These are phyloP conservation scores for Hyphopichia wangnamkhiaoensis DNA, from an alignment of 1,139 yeast genomes.

Conservation along the genomic window DNA sequence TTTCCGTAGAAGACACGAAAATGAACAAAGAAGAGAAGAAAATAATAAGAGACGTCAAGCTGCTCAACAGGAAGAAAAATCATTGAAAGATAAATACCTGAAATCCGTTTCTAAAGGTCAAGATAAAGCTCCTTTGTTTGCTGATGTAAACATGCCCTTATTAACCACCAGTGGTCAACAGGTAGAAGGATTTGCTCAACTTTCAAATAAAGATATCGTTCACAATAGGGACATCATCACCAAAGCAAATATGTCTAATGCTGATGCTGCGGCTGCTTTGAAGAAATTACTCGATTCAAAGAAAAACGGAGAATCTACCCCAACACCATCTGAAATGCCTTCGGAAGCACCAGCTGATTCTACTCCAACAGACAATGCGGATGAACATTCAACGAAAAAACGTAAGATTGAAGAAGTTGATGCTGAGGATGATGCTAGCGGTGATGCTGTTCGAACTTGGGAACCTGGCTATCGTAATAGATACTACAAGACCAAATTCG, in stretches of 20 bases:
- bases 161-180: constrained; percentile 69
- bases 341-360: not conserved
- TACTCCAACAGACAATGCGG: constrained; percentile 1
- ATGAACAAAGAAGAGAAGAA: constrained; percentile 66
- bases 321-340: constrained; percentile 9
- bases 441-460: constrained; percentile 70
- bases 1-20: constrained; percentile 66
- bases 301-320: constrained; percentile 10
- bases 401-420: constrained; percentile 1
- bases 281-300: constrained; percentile 45
- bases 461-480: constrained; percentile 87
- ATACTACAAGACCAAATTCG: constrained; percentile 78
- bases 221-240: constrained; percentile 66
- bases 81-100: constrained; percentile 33
- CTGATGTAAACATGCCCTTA: constrained; percentile 74
- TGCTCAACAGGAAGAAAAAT: constrained; percentile 43
- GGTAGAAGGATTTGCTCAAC: constrained; percentile 63
- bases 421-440: constrained; percentile 27
- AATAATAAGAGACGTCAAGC: constrained; percentile 59
- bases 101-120: constrained; percentile 57
- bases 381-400: constrained; percentile 6
- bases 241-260: constrained; percentile 74
- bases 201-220: constrained; percentile 74
- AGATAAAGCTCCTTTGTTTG: constrained; percentile 74
- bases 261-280: constrained; percentile 67